A percentile compares a stretch with the other conserved stretches of the same genome.
phyloP scores from a whole-genome alignment of 164 flowering plant genomes.

The Piper longum region DNA sequence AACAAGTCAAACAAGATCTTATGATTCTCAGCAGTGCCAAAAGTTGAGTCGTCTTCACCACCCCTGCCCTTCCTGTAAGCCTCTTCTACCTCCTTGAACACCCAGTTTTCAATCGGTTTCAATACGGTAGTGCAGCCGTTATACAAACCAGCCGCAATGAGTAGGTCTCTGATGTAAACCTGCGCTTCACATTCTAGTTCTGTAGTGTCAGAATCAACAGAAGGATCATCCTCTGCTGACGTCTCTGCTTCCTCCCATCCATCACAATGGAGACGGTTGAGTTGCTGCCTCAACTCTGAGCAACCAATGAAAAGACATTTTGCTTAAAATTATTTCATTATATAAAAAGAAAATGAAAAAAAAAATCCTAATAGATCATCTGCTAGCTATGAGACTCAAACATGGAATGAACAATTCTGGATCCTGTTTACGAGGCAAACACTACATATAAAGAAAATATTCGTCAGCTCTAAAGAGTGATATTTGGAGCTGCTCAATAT shows the following conservation, averaged over 20 bases:
- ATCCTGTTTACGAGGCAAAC: too few relatives aligned
- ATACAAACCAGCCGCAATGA: conserved; percentile 66
- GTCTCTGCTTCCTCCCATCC: conserved; percentile 16
- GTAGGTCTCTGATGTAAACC: conserved; percentile 57
- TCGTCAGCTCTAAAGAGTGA: too few relatives aligned
- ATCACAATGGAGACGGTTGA: conserved; percentile 43
- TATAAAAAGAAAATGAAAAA: too few relatives aligned
- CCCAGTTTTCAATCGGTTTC: conserved; percentile 36
- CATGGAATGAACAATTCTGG: too few relatives aligned
- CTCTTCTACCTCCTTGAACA: conserved; percentile 66
- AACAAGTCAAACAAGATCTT: conserved; percentile 51
- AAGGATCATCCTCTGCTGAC: conserved; percentile 17
- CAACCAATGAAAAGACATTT: not conserved
- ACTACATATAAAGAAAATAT: too few relatives aligned
- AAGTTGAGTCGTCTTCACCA: conserved; percentile 5
- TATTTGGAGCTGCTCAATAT: too few relatives aligned
- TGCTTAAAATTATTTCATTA: too few relatives aligned
- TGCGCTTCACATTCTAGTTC: conserved; percentile 40
- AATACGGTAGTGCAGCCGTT: conserved; percentile 30
- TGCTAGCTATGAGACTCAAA: too few relatives aligned
- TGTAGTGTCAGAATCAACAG: conserved; percentile 18
- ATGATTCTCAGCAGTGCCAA: conserved; percentile 14
- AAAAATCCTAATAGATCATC: too few relatives aligned
- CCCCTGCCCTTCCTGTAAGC: conserved; percentile 22
- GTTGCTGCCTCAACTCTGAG: conserved; percentile 63